Evolutionary conservation across 495 filamentous ascomycete genomes (phyloP).

Genomic region (Lasiosphaeris hirsuta): DNA sequence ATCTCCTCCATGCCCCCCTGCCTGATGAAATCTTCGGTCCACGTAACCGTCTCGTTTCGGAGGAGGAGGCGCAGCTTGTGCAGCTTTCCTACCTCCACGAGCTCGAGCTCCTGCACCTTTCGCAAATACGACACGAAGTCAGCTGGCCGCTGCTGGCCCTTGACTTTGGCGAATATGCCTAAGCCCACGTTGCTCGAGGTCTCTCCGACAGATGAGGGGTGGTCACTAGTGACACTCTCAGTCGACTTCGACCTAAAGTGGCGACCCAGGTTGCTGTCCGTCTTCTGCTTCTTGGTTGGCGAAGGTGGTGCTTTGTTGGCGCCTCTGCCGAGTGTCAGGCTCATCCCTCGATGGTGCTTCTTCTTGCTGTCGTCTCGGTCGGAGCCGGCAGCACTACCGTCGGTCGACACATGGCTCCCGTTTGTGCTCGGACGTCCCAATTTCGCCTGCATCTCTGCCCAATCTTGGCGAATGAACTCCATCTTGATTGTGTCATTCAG

Average conservation of each 20-base stretch:
- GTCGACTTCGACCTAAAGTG: conserved; percentile 52
- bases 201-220: conserved; percentile 40
- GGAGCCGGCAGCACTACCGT: conserved; percentile 4
- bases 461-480: conserved; percentile 89
- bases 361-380: conserved; percentile 44
- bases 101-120: conserved; percentile 72
- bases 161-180: conserved; percentile 49
- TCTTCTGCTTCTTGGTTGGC: conserved; percentile 53
- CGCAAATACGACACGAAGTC: conserved; percentile 81
- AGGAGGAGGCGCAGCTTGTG: conserved; percentile 90
- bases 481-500: conserved; percentile 86
- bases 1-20: conserved; percentile 92
- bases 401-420: conserved; percentile 30
- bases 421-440: conserved; percentile 34
- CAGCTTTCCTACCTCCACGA: conserved; percentile 85
- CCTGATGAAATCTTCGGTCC: conserved; percentile 88
- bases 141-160: conserved; percentile 57
- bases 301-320: conserved; percentile 35
- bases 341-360: conserved; percentile 68
- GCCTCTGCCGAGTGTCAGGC: conserved; percentile 69
- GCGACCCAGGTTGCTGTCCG: conserved; percentile 47
- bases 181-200: conserved; percentile 35
- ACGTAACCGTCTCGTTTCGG: conserved; percentile 89
- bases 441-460: conserved; percentile 57
- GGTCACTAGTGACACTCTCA: conserved; percentile 46